Base-by-base conservation (phyloP, 1,284 basidiomycete species). In the Ustilago bromivora region DNA sequence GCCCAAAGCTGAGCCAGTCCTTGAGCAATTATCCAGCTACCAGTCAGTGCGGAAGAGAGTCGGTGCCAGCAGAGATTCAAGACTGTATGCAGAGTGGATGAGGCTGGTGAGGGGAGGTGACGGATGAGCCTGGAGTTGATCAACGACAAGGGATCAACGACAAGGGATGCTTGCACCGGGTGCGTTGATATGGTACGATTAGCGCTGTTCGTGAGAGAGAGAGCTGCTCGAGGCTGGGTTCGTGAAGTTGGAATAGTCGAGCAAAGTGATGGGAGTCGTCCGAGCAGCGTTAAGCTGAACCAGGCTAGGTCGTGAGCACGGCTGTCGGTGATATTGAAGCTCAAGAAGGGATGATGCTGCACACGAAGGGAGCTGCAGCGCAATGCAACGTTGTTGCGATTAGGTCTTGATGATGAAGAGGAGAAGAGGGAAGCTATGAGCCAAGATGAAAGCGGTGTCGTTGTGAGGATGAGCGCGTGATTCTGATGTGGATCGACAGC, bases 401-500 rank as follows among this genome's bases (percentile, higher is more conserved):
- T 23, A 3, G 12, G 43, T 23, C 38, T 32, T 32, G 47, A 41
- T 32, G 59, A 41, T 31, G 54, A 54, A 54, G 19, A n/a, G 5
- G 12, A 28, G 54, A 49, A 49, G 47, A n/a, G 23, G 28, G 19
- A 28, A 31, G 23, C 23, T 28, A 28, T 28, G n/a, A 51, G 49
- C 11, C 13, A 31, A 4, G 31, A 51, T 13, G 31, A 31, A 43
- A 23, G 17, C 23, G 41, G 15, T 41, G 38, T 12, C 34, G 15
- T 8, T 34, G 19, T 32, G 13, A 28, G 9, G 31, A 51, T 13
- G 31, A 38, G 35, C 28, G 38, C 23, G 23, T 28, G 23, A 3
- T 28, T 28, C 23, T 38, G 36, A 41, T 55, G n/a, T 10, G 34
- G 55, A 43, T 57, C 36, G 54, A 56, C 35, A 34, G 54, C 19